Percentiles rank a stretch among this genome's conserved stretches.
Evolutionary conservation across 2,329 filamentous ascomycete species (phyloP).

Genomic region (Fusarium sp.): DNA sequence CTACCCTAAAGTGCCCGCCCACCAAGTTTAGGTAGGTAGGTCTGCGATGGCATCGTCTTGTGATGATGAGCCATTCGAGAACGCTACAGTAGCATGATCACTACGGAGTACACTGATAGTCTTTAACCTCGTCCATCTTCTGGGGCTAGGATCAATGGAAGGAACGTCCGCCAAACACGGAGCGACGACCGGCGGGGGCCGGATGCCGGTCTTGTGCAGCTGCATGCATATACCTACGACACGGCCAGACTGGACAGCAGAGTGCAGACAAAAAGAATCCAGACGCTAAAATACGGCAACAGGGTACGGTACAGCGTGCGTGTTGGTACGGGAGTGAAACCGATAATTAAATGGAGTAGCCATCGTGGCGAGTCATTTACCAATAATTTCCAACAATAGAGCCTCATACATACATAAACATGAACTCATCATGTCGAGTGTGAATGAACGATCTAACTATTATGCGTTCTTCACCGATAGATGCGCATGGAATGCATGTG

Average conservation of each 20-base stretch:
- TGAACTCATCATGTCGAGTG: not conserved
- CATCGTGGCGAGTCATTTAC: slow-evolving; percentile 30
- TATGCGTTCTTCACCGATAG: not conserved
- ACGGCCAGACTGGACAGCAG: not conserved
- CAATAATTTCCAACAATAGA: slow-evolving; percentile 3
- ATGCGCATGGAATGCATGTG: slow-evolving; percentile 20
- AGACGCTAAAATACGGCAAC: slow-evolving; percentile 18
- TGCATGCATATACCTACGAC: slow-evolving; percentile 34
- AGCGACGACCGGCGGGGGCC: slow-evolving; percentile 35
- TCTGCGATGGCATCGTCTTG: not conserved
- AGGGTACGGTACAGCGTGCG: slow-evolving; percentile 1
- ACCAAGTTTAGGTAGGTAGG: not conserved
- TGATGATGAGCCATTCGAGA: not conserved
- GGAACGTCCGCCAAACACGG: slow-evolving; percentile 13
- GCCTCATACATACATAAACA: not conserved
- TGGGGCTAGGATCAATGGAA: slow-evolving; percentile 11
- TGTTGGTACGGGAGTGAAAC: slow-evolving; percentile 18
- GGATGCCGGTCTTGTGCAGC: slow-evolving; percentile 39
- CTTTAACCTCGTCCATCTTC: not conserved
- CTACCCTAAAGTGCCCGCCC: not conserved
- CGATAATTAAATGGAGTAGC: slow-evolving; percentile 1
- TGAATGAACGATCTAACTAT: not conserved
- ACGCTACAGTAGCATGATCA: not conserved
- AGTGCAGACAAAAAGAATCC: slow-evolving; percentile 22
- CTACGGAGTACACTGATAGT: not conserved